Evolutionary conservation across 2,329 filamentous ascomycete species (phyloP), one percentile per base, ranked within the genome.

Genomic region (Xylaria sp.): DNA sequence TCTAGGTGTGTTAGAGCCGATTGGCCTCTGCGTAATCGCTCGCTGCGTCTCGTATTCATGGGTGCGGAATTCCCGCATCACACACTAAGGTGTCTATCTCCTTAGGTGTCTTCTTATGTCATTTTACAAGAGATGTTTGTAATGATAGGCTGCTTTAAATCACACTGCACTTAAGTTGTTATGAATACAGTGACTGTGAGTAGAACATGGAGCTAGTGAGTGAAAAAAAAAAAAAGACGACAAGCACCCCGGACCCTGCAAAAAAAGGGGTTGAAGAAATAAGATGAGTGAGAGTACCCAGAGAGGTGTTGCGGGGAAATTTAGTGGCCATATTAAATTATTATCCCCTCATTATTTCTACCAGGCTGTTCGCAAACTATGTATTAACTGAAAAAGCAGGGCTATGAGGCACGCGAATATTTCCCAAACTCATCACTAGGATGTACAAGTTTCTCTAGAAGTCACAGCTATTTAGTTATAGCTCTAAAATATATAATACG

Each of bases 21-120:
- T 50, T 50, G 47, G 47, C n/a, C 47, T 50, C 8, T 50, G 21
- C 47, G 47, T 50, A 50, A 50, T 50, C 17, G 47, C 8, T 50
- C 17, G 47, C 8, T 36, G 47, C 47, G 14, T 47, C 42, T 50
- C 47, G 47, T 50, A 50, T 50, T 50, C 9, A 12, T 19, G 19
- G 17, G 8, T 50, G 21, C 14, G 47, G 17, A 50, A 19, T 21
- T 50, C 47, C 21, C n/a, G 14, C 39, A 42, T 5, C 19, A 11
- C 19, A 27, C 47, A 12, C 3, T 24, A 1, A 19, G 47, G n/a
- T 12, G 4, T 6, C 47, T 24, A 27, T 19, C 11, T 19, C 7
- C 21, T 50, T 50, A 2, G 7, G 3, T 24, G 27, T 50, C 9
- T 11, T 50, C n/a, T 12, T 24, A 50, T 24, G 47, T 12, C 21